Evolutionary conservation across 768 basidiomycete genomes (phyloP), one percentile per base, ranked within the genome.

Genomic region (Grammothele lineata): DNA sequence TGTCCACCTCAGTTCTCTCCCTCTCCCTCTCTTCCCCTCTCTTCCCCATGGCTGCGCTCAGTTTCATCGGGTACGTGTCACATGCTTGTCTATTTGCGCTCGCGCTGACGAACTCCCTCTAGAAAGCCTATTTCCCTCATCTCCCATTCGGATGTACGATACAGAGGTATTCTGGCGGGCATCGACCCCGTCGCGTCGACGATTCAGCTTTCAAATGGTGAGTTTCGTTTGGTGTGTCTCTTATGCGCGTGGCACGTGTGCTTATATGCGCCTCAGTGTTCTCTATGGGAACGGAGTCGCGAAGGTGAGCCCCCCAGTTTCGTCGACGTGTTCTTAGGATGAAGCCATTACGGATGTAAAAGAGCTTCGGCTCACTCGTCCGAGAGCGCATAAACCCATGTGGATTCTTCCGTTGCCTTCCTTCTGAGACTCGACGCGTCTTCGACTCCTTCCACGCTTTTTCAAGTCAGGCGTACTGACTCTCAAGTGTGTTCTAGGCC

Each of bases 111-210:
- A 50, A 9, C 43, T 24, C 42, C 40, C n/a, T 18, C 11, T 66
- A 89, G 88, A 64, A 90, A 90, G 75, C 80, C 86, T 9, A 92
- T 93, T 48, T 90, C 90, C 47, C 83, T 93, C 61, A 85, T 90
- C 64, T 92, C 90, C 48, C 87, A 90, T 65, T 89, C 87, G 41
- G 91, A 91, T 78, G 87, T 92, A 51, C 85, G 91, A 46, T 93
- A 92, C 70, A 77, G 87, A 54, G 90, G 90, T 51, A 90, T 88
- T 52, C 74, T 93, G 38, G 87, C 87, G 40, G 88, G 87, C 32
- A 91, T 93, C 60, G 88, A 92, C 69, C 85, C 90, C 26, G 77
- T 71, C 51, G 85, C 85, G 40, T 89, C 87, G 10, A 93, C 91
- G 3, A 92, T 93, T 54, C 86, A 88, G 62, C 77, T 92, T 30